Evolutionary conservation across 805 yeast genomes (phyloP), one percentile per base, ranked within the genome.

Genomic region (Priceomyces castillae): DNA sequence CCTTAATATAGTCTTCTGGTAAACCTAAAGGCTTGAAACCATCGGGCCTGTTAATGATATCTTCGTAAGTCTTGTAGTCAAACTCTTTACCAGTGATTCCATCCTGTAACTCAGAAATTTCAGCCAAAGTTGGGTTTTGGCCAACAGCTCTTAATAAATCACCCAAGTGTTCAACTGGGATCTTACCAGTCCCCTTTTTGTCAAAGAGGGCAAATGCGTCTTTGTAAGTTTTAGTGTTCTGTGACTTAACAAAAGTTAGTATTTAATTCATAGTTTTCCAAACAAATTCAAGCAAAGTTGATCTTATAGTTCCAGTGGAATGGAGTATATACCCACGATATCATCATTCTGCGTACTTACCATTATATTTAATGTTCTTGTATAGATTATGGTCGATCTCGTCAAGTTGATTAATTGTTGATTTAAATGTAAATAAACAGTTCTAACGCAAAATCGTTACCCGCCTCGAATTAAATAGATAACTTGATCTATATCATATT

Each of bases 141-240:
- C 99, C 99, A 47, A 94, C 90, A 1, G 99, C 97, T 63, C 99
- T 81, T 47, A 94, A 78, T 54, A 94, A 78, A 61, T 94, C 99
- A 28, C 98, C 99, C 40, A 94, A 76, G 47, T 86, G 82, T 49
- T 84, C 86, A 47, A 78, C 74, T 12, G 97, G 81, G 43, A 94
- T 94, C 64, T 82, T 78, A 14, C 98, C 99, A 30, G 92, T 87
- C 22, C 97, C 98, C 61, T 90, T 88, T 69, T 90, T 90, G 72
- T 94, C 99, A 61, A 92, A 94, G 37, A 94, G 81, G 10, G 98
- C 94, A 67, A 94, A 94, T 18, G 97, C 96, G 76, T 94, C 97
- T 70, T 88, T 89, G 73, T 71, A 71, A 23, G 77, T 71, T 52
- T 71, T 71, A 33, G 73, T 70, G 55, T 68, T 69, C 61, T 66